phyloP scores from a whole-genome alignment of 2,329 filamentous ascomycete genomes.

The Botrytis elliptica region DNA sequence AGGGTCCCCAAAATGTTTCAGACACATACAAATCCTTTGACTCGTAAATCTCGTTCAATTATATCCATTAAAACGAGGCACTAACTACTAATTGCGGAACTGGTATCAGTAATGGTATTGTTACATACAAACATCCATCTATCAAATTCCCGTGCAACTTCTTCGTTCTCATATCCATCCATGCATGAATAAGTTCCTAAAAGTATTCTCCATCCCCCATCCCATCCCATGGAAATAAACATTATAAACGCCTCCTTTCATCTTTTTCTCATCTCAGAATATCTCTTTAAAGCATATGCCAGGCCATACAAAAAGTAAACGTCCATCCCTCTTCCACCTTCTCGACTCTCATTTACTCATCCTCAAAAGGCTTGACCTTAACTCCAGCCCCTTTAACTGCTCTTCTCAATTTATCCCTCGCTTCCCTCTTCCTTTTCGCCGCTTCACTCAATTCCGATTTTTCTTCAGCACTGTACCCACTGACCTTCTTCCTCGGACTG shows the following conservation, averaged over 20 bases:
- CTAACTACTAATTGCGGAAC: background rate
- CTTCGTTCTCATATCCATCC: background rate
- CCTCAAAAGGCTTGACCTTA: conserved; percentile 35
- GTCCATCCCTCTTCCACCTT: background rate
- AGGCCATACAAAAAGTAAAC: background rate
- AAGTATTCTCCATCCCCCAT: background rate
- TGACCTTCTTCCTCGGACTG: conserved; percentile 58
- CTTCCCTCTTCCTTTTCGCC: conserved; percentile 51
- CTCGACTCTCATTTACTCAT: conserved; percentile 24
- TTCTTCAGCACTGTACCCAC: conserved; percentile 58
- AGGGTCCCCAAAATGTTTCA: background rate
- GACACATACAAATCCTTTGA: background rate
- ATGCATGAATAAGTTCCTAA: conserved; percentile 1
- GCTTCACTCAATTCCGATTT: conserved; percentile 56
- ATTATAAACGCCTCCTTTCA: conserved; percentile 3
- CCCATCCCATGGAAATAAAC: background rate
- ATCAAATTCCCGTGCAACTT: background rate
- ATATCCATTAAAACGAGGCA: background rate
- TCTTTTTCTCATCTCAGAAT: background rate
- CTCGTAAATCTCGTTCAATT: background rate
- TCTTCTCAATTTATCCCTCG: conserved; percentile 50
- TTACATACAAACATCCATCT: conserved; percentile 1
- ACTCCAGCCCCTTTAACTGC: conserved; percentile 38
- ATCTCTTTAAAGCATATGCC: background rate
- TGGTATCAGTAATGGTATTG: conserved; percentile 8